phyloP scores from a whole-genome alignment of 352 stramenopile species.

The Thraustotheca clavata region DNA sequence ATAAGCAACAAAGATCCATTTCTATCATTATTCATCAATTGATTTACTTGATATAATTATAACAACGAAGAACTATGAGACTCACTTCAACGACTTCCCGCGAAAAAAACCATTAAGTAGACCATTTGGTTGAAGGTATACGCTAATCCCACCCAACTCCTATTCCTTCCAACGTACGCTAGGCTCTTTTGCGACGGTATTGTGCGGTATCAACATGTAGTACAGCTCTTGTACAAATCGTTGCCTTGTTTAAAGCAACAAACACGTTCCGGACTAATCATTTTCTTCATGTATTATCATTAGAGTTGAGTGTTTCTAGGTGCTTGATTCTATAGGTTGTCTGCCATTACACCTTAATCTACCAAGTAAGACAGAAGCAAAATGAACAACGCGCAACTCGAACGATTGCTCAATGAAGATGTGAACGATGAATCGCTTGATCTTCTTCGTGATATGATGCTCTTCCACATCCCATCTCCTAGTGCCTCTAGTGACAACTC shows the following conservation, averaged over 20 bases:
- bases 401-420: neutral
- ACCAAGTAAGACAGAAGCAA: neutral
- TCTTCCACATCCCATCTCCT: neutral
- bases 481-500: neutral
- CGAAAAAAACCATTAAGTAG: too few relatives aligned
- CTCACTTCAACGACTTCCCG: too few relatives aligned
- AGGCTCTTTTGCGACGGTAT: neutral
- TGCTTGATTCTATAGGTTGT: neutral
- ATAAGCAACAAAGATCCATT: too few relatives aligned
- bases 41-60: too few relatives aligned
- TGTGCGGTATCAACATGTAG: too few relatives aligned
- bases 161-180: neutral
- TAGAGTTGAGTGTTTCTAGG: neutral
- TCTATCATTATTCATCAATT: too few relatives aligned
- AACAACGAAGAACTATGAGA: too few relatives aligned
- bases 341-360: neutral
- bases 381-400: neutral
- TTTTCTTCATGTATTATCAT: neutral
- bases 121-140: too few relatives aligned
- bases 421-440: neutral
- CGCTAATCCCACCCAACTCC: neutral
- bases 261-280: neutral
- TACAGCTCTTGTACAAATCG: neutral
- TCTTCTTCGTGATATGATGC: conserved; percentile 1
- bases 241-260: neutral